These are phyloP conservation scores for Nevesoporus exiguus DNA, from an alignment of 768 basidiomycete genomes.

Conservation along the genomic window DNA sequence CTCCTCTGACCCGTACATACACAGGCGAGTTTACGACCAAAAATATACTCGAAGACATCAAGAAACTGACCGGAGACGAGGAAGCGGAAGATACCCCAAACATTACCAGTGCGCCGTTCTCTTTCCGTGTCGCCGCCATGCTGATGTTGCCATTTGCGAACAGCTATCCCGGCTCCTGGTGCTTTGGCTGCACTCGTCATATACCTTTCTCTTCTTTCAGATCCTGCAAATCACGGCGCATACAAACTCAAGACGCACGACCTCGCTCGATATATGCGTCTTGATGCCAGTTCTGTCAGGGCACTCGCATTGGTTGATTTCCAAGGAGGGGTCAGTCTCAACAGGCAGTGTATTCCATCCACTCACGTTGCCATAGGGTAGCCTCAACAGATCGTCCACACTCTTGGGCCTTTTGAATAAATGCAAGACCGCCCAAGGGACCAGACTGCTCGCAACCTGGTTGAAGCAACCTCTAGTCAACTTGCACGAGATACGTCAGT, in stretches of 20 bases:
- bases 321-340: slow-evolving; percentile 38
- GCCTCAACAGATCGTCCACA: slow-evolving; percentile 76
- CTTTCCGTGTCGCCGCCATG: not conserved
- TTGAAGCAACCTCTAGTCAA: slow-evolving; percentile 95
- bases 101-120: slow-evolving; percentile 8
- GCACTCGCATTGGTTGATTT: slow-evolving; percentile 84
- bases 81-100: slow-evolving; percentile 21
- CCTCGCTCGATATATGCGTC: slow-evolving; percentile 89
- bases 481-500: slow-evolving; percentile 85
- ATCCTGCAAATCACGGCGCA: slow-evolving; percentile 73
- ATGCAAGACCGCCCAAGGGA: slow-evolving; percentile 95
- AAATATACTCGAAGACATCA: slow-evolving; percentile 77
- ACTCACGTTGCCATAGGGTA: slow-evolving; percentile 38
- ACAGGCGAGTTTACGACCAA: slow-evolving; percentile 82
- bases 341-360: not conserved
- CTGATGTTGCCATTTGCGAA: slow-evolving; percentile 24
- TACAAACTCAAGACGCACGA: slow-evolving; percentile 86
- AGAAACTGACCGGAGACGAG: slow-evolving; percentile 34
- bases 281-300: slow-evolving; percentile 91
- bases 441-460: slow-evolving; percentile 85
- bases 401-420: slow-evolving; percentile 88
- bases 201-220: slow-evolving; percentile 78
- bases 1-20: not conserved
- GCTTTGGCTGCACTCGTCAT: slow-evolving; percentile 77
- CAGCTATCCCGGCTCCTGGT: slow-evolving; percentile 70